Base-by-base conservation (phyloP, 345 rosid genomes). In the Ricinus communis region DNA sequence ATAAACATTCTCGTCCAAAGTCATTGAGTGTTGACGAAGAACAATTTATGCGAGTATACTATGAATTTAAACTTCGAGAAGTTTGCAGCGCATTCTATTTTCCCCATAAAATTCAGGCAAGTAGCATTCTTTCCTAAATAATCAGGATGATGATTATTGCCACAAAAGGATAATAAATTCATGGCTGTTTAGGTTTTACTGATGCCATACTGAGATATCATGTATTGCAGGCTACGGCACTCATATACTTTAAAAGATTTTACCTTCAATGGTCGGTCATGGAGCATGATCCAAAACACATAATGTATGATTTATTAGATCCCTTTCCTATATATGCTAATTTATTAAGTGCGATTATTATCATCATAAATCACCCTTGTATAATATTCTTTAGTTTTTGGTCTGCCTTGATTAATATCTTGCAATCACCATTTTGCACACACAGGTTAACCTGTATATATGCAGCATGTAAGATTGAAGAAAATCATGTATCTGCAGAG, bases 231-330 rank as follows among this genome's bases (percentile, higher is more conserved):
- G 99, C 90, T 58, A 95, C 99, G 4, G 97, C 97, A 58, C 94
- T 95, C 25, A 81, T 88, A 62, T 95, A 90, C 85, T 95, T 95
- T 79, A 95, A 95, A 81, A 87, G 99, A 73, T 95, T 95, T 78
- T 95, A 95, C 81, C 85, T 95, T 76, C 93, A 90, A 57, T 95
- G 99, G 97, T 92, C 99, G 27, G 97, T 95, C 85, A 95, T 95
- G 99, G 96, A 95, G 74, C 97, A 90, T 81, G 93, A 90, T 77
- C 97, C 99, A 49, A 95, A 92, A 78, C 83, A 92, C 71, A 86
- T 95, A 78, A 95, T 92, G 99, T 95, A 87, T 11, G 86, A 43
- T 80, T 74, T 72, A 21, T 73, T 51, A 38, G 60, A 77, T 71
- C 61, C 63, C 25, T 69, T 64, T 72, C 49, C 36, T 43, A 10